A percentile compares a stretch with the other conserved stretches of the same genome.
Conservation (phyloP, 1,284 basidiomycete species). For the Fistulina hepatica region DNA sequence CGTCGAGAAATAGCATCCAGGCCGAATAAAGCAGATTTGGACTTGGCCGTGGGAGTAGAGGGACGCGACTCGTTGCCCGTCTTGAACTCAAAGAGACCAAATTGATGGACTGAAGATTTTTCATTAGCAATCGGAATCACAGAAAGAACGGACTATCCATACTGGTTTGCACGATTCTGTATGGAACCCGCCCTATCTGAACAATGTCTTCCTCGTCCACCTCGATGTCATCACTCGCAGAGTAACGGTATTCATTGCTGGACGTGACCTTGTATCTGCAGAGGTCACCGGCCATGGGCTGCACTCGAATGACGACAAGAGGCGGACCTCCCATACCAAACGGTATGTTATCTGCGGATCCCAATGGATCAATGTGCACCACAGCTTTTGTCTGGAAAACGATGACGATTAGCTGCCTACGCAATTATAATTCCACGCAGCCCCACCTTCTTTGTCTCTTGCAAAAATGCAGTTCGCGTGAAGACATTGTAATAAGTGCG, state of each 20-base stretch:
- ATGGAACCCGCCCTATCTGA: conserved; percentile 61
- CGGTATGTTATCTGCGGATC: conserved; percentile 63
- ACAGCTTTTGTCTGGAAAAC: conserved; percentile 68
- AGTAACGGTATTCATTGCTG: no score
- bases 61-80: conserved; percentile 68
- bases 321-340: conserved; percentile 61
- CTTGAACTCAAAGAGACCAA: conserved; percentile 75
- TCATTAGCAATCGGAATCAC: conserved; percentile 2
- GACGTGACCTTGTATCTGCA: conserved; percentile 68
- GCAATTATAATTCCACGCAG: neutral
- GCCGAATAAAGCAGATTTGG: conserved; percentile 72
- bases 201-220: conserved; percentile 74
- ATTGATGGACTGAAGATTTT: conserved; percentile 60
- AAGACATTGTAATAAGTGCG: conserved; percentile 81
- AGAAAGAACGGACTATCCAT: conserved; percentile 22
- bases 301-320: conserved; percentile 62
- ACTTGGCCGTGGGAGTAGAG: conserved; percentile 69
- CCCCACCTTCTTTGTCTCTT: conserved; percentile 65
- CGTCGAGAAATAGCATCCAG: conserved; percentile 77
- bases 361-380: conserved; percentile 69
- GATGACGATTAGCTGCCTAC: neutral
- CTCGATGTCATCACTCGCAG: conserved; percentile 58
- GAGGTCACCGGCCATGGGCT: conserved; percentile 73
- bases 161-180: conserved; percentile 73
- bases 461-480: conserved; percentile 62